These are phyloP conservation scores for Neocatenulostroma microsporum DNA, from an alignment of 2,329 filamentous ascomycete species.

Conservation along the genomic window DNA sequence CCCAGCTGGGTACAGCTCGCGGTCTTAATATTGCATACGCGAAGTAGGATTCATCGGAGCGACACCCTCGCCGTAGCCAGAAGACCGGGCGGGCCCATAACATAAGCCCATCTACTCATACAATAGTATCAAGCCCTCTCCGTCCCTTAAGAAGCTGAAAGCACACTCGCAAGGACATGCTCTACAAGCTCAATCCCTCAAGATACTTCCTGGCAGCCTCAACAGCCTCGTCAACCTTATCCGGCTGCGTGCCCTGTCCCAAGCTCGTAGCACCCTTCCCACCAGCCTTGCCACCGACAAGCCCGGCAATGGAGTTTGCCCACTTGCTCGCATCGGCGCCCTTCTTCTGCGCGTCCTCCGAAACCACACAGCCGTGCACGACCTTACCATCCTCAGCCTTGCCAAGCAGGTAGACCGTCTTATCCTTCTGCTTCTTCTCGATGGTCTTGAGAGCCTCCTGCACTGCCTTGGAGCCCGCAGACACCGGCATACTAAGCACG, in stretches of 20 bases:
- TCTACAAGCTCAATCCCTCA: slow-evolving; percentile 52
- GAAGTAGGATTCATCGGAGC: too few relatives aligned
- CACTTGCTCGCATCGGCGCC: slow-evolving; percentile 78
- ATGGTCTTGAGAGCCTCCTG: slow-evolving; percentile 83
- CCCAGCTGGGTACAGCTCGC: too few relatives aligned
- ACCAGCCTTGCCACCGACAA: slow-evolving; percentile 85
- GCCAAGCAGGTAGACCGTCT: slow-evolving; percentile 73
- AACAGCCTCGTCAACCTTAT: slow-evolving; percentile 79
- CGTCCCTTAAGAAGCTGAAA: too few relatives aligned
- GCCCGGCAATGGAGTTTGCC: slow-evolving; percentile 67
- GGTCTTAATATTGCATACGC: too few relatives aligned
- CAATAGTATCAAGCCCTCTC: too few relatives aligned
- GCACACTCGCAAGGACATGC: too few relatives aligned
- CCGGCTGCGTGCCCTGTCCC: slow-evolving; percentile 74
- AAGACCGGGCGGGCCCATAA: too few relatives aligned
- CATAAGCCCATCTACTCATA: too few relatives aligned
- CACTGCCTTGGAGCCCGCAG: slow-evolving; percentile 75
- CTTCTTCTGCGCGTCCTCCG: slow-evolving; percentile 50
- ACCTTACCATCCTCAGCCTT: slow-evolving; percentile 60
- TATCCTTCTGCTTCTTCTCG: slow-evolving; percentile 77
- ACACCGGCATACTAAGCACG: slow-evolving; percentile 68
- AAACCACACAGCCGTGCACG: slow-evolving; percentile 83
- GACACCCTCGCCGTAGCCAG: too few relatives aligned
- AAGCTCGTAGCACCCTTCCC: slow-evolving; percentile 88
- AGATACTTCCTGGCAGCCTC: slow-evolving; percentile 77